Conservation (phyloP, 2,329 filamentous ascomycete genomes). For the Fusarium brachygibbosum region DNA sequence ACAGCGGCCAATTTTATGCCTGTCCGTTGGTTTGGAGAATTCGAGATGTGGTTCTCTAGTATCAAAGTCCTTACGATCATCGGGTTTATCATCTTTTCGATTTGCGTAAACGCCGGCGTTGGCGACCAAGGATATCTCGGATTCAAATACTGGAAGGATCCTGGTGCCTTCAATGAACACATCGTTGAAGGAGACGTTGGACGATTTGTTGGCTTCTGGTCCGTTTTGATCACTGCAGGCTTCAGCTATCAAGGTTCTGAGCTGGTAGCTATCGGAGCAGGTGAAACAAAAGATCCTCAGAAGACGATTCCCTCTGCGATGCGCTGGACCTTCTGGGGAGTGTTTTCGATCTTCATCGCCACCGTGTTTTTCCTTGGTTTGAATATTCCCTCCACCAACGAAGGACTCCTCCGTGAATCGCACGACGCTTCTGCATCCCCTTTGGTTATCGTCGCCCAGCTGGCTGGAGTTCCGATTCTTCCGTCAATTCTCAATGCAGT, state of each 20-base stretch:
- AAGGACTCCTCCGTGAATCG: slow-evolving; percentile 66
- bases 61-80: slow-evolving; percentile 72
- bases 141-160: slow-evolving; percentile 57
- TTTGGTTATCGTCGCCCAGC: slow-evolving; percentile 75
- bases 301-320: slow-evolving; percentile 52
- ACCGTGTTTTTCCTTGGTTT: slow-evolving; percentile 28
- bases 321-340: slow-evolving; percentile 48
- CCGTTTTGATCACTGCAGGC: slow-evolving; percentile 67
- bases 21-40: slow-evolving; percentile 70
- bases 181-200: slow-evolving; percentile 62
- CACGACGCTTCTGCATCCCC: slow-evolving; percentile 67
- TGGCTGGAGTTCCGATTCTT: slow-evolving; percentile 72
- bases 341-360: slow-evolving; percentile 31
- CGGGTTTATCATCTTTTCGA: slow-evolving; percentile 66
- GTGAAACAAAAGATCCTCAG: slow-evolving; percentile 53
- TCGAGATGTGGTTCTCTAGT: slow-evolving; percentile 72
- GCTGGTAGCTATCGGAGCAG: slow-evolving; percentile 49
- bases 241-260: slow-evolving; percentile 53
- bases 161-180: slow-evolving; percentile 64
- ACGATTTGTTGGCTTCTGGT: slow-evolving; percentile 71
- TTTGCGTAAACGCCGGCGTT: slow-evolving; percentile 66
- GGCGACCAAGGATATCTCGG: slow-evolving; percentile 62
- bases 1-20: slow-evolving; percentile 69
- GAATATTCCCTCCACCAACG: slow-evolving; percentile 53
- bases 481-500: slow-evolving; percentile 77